Evolutionary conservation across 2,329 filamentous ascomycete species (phyloP).

Genomic region (Fusarium duplospermum): DNA sequence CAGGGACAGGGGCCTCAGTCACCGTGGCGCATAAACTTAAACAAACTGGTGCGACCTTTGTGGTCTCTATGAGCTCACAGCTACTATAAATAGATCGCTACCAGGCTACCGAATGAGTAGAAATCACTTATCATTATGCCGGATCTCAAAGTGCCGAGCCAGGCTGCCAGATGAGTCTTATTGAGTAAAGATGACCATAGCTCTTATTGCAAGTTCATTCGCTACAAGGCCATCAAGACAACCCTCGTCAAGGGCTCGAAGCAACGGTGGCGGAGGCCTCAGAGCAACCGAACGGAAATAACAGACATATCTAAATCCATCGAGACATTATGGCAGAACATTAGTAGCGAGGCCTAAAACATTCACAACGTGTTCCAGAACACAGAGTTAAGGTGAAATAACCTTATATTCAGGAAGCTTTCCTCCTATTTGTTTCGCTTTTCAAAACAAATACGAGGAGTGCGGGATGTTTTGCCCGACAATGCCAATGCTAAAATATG

Average conservation of each 20-base stretch:
- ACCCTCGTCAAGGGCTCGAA: background rate
- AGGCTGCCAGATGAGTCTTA: background rate
- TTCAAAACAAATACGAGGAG: background rate
- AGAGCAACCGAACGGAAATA: too few species aligned
- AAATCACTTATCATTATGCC: background rate
- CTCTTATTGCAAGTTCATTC: background rate
- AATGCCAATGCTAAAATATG: background rate
- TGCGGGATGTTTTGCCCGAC: background rate
- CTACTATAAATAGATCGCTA: background rate
- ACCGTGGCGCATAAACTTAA: background rate
- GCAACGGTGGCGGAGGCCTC: background rate
- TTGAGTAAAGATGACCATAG: background rate
- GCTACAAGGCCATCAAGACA: background rate
- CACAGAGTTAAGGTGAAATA: background rate
- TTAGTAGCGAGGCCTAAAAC: background rate
- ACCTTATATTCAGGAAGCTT: background rate
- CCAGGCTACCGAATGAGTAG: background rate
- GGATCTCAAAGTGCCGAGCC: background rate
- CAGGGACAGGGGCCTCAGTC: background rate
- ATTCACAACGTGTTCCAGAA: background rate
- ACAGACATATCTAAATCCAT: too few species aligned
- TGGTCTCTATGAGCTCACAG: background rate
- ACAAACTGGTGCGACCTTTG: background rate
- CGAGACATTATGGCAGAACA: too few species aligned
- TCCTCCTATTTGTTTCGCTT: background rate